Conservation (phyloP, 768 basidiomycete genomes). For the Pleurotus djamor region DNA sequence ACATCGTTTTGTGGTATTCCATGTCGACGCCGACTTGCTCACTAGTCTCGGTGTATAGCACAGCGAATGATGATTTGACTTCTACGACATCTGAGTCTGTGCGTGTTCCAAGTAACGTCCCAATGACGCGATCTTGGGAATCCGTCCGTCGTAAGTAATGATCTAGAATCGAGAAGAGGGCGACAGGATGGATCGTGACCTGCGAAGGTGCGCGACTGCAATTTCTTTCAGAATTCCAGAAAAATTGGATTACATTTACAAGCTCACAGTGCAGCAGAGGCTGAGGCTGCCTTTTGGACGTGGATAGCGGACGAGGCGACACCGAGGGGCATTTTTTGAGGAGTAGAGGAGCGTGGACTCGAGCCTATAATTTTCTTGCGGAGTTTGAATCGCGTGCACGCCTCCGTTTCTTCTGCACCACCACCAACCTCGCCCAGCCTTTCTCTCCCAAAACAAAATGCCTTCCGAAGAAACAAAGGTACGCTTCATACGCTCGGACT, state of each 20-base stretch:
- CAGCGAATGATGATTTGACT: slow-evolving; percentile 84
- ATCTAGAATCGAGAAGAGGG: slow-evolving; percentile 93
- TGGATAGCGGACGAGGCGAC: slow-evolving; percentile 50
- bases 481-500: slow-evolving; percentile 9
- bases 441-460: slow-evolving; percentile 38
- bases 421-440: slow-evolving; percentile 11
- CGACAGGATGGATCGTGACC: slow-evolving; percentile 88
- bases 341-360: neutral
- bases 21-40: slow-evolving; percentile 96
- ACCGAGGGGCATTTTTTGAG: slow-evolving; percentile 45
- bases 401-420: slow-evolving; percentile 15
- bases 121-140: slow-evolving; percentile 86
- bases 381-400: slow-evolving; percentile 25
- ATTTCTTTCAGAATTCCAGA: slow-evolving; percentile 8
- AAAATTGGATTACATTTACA: neutral
- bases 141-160: slow-evolving; percentile 91
- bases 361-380: slow-evolving; percentile 21
- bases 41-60: slow-evolving; percentile 88
- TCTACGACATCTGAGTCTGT: slow-evolving; percentile 62
- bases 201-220: slow-evolving; percentile 66
- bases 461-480: slow-evolving; percentile 93
- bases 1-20: slow-evolving; percentile 94
- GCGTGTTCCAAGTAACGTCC: slow-evolving; percentile 88
- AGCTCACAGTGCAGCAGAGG: slow-evolving; percentile 37
- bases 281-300: slow-evolving; percentile 33